Conservation (phyloP, 371 early-diverging fungal species). For the Massospora cicadina region DNA sequence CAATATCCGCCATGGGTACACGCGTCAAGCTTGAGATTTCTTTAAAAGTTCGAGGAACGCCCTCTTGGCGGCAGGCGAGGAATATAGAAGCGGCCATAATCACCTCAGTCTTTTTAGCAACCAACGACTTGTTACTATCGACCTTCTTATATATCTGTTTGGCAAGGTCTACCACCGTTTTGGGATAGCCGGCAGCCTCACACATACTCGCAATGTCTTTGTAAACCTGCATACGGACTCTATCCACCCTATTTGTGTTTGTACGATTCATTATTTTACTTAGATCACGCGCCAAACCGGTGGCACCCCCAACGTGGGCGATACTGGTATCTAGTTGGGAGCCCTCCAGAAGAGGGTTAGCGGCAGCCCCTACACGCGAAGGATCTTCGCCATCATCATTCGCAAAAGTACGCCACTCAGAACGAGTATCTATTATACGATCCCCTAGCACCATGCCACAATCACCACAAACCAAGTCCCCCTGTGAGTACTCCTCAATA, state of each 20-base stretch:
- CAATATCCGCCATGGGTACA: slow-evolving; percentile 85
- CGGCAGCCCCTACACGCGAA: slow-evolving; percentile 96
- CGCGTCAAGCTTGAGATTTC: slow-evolving; percentile 91
- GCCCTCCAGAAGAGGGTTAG: slow-evolving; percentile 76
- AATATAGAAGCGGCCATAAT: slow-evolving; percentile 96
- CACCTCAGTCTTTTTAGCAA: slow-evolving; percentile 80
- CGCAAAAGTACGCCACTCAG: slow-evolving; percentile 98
- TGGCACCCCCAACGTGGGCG: slow-evolving; percentile 59
- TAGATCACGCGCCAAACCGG: slow-evolving; percentile 47
- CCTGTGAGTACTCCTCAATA: slow-evolving; percentile 87
- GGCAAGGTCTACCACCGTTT: slow-evolving; percentile 78
- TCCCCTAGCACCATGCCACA: slow-evolving; percentile 95
- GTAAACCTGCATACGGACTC: slow-evolving; percentile 74
- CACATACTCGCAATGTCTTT: slow-evolving; percentile 85
- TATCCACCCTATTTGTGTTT: slow-evolving; percentile 53
- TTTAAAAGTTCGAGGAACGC: slow-evolving; percentile 90
- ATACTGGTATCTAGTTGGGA: slow-evolving; percentile 83
- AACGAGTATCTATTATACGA: slow-evolving; percentile 95
- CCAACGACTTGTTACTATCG: slow-evolving; percentile 71
- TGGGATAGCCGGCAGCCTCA: slow-evolving; percentile 74
- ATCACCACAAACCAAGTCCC: slow-evolving; percentile 91
- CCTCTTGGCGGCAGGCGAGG: slow-evolving; percentile 88
- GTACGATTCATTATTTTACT: slow-evolving; percentile 60
- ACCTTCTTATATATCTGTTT: slow-evolving; percentile 88
- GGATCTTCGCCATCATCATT: slow-evolving; percentile 95